Percentiles rank a stretch among this genome's conserved stretches.
Conservation (phyloP, 176 grass and related monocot species). For the Microstegium vimineum region DNA sequence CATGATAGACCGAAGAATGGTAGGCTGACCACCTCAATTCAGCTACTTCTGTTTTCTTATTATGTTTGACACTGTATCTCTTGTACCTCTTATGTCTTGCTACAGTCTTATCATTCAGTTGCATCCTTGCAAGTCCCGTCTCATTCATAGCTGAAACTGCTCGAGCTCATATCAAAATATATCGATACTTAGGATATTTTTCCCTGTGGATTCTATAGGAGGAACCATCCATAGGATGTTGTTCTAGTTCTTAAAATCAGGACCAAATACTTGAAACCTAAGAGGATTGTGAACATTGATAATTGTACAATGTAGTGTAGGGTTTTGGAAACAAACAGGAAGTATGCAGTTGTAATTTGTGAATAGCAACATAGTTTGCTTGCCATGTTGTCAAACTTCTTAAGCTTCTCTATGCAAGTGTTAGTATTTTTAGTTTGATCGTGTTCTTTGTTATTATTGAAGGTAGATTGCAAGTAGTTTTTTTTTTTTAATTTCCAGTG, state of each 20-base stretch:
- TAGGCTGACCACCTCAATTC: slow-evolving; percentile 19
- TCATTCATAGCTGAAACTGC: slow-evolving; percentile 6
- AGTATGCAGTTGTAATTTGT: neutral
- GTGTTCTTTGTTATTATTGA: neutral
- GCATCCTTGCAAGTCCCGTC: slow-evolving; percentile 3
- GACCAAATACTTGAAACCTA: neutral
- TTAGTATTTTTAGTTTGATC: neutral
- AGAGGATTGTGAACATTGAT: neutral
- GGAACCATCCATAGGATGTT: neutral
- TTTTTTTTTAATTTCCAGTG: neutral
- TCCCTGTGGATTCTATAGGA: neutral
- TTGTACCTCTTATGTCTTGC: neutral
- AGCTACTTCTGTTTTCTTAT: slow-evolving; percentile 9
- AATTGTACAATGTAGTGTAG: neutral
- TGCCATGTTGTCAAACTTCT: neutral
- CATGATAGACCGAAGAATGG: slow-evolving; percentile 94
- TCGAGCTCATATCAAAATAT: neutral
- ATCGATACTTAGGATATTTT: neutral
- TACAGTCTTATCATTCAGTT: neutral
- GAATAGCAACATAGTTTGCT: neutral
- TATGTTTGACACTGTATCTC: neutral
- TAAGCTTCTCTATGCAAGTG: neutral
- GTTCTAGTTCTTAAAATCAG: neutral
- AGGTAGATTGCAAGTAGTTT: neutral
- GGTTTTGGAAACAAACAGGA: neutral